Conservation (phyloP, 1,284 basidiomycete genomes). For the Ceratobasidium sp. region DNA sequence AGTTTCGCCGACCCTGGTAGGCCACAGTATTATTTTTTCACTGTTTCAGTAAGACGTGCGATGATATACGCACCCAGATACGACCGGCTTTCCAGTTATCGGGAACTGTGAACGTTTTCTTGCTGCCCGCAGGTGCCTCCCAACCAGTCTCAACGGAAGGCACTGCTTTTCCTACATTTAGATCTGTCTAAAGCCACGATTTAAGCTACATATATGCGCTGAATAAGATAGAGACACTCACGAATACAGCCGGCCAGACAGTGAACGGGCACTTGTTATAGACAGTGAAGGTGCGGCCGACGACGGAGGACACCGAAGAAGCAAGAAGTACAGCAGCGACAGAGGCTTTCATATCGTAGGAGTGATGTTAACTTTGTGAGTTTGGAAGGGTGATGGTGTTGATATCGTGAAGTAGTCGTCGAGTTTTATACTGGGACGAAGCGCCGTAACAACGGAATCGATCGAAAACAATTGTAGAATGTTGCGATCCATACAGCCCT, state of each 20-base stretch:
- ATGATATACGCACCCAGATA: constrained; percentile 62
- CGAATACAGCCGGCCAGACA: constrained; percentile 9
- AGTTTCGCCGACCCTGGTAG: too few species aligned
- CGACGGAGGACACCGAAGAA: background rate
- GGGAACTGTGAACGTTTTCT: constrained; percentile 63
- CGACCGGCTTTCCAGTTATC: constrained; percentile 66
- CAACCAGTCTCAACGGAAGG: constrained; percentile 58
- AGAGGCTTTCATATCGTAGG: constrained; percentile 21
- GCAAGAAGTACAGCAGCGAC: constrained; percentile 5
- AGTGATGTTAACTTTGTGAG: background rate
- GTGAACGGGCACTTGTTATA: too few species aligned
- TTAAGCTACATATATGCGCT: background rate
- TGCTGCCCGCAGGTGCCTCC: constrained; percentile 61
- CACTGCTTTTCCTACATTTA: constrained; percentile 51
- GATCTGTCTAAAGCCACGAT: constrained; percentile 47
- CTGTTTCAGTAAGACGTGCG: too few species aligned
- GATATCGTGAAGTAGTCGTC: too few species aligned
- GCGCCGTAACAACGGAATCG: too few species aligned
- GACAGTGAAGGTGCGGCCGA: constrained; percentile 1
- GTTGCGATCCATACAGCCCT: constrained; percentile 44
- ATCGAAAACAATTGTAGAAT: constrained; percentile 53
- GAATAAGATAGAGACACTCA: background rate
- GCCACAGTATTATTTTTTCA: too few species aligned
- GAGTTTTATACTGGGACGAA: too few species aligned
- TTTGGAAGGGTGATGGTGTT: background rate